phyloP scores from a whole-genome alignment of 257 asterid species.

The Verbena officinalis region DNA sequence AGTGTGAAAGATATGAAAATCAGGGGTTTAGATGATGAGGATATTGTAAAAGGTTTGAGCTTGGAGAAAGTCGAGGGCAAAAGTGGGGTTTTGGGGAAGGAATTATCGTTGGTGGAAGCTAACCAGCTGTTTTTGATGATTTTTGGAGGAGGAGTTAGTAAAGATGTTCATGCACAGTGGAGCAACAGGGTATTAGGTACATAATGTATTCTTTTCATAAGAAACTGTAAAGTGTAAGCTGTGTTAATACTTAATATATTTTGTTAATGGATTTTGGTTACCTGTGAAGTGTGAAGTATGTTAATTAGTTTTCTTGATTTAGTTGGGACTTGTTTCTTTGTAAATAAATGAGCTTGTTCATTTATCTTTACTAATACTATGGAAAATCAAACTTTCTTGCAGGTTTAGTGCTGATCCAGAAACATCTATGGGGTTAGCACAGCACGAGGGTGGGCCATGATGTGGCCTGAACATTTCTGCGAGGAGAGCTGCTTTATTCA shows the following conservation, averaged over 20 bases:
- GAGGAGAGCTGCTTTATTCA: no score
- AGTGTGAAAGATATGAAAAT: conserved; percentile 37
- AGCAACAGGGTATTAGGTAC: conserved; percentile 87
- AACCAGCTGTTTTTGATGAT: conserved; percentile 63
- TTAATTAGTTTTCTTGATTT: neutral
- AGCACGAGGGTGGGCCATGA: conserved; percentile 88
- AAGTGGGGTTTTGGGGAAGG: conserved; percentile 37
- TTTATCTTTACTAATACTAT: conserved; percentile 30
- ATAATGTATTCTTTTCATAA: neutral
- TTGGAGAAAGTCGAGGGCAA: conserved; percentile 34
- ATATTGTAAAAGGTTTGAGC: conserved; percentile 32
- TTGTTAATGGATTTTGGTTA: no score
- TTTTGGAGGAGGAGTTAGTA: conserved; percentile 57
- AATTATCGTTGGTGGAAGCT: conserved; percentile 51
- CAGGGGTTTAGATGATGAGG: conserved; percentile 26
- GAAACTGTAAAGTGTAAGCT: no score
- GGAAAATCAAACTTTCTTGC: conserved; percentile 24
- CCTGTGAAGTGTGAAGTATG: neutral
- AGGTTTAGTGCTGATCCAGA: conserved; percentile 80
- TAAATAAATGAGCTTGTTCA: conserved; percentile 7
- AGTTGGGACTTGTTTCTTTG: neutral
- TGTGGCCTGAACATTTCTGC: no score
- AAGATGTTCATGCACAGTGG: conserved; percentile 80
- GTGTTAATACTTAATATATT: no score
- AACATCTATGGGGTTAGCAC: conserved; percentile 80